These are phyloP conservation scores for Endothia cerciana DNA, from an alignment of 2,329 filamentous ascomycete genomes.

Conservation along the genomic window DNA sequence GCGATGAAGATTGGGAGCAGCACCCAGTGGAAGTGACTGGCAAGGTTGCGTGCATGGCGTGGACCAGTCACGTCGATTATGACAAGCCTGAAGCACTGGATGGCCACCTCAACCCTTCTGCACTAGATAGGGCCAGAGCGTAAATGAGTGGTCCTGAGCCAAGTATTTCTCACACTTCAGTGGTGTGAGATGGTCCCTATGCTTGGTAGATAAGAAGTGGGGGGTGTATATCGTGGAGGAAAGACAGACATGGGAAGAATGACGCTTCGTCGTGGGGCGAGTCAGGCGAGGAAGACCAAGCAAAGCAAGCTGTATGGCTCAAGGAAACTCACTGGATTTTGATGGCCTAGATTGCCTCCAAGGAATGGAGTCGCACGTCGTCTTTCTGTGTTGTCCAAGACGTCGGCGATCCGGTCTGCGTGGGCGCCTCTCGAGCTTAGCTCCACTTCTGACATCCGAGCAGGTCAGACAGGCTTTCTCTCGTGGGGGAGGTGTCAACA, in stretches of 20 bases:
- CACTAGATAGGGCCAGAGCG: constrained; percentile 40
- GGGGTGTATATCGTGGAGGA: constrained; percentile 9
- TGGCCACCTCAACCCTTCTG: constrained; percentile 41
- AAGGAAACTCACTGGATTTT: constrained; percentile 19
- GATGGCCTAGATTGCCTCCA: constrained; percentile 10
- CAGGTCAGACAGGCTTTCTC: constrained; percentile 17
- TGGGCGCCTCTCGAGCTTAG: constrained; percentile 14
- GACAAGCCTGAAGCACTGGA: constrained; percentile 41
- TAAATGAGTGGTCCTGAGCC: constrained; percentile 40
- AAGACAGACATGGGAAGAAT: constrained; percentile 1
- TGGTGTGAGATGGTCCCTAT: constrained; percentile 21
- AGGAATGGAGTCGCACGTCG: constrained; percentile 12
- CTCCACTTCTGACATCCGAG: constrained; percentile 24
- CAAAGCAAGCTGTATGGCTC: constrained; percentile 14
- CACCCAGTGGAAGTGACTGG: constrained; percentile 28
- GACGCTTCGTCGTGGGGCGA: not conserved
- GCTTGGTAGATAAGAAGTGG: constrained; percentile 17
- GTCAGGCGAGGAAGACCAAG: not conserved
- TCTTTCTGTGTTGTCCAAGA: constrained; percentile 16
- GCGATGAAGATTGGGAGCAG: constrained; percentile 33
- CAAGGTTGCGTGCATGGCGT: constrained; percentile 41
- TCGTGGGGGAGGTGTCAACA: constrained; percentile 21
- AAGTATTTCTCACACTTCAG: constrained; percentile 33
- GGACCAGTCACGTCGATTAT: constrained; percentile 45
- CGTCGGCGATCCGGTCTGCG: constrained; percentile 12